Percentiles rank a stretch among this genome's conserved stretches.
Conservation (phyloP, 768 basidiomycete genomes). For the Rhodotorula paludigena region DNA sequence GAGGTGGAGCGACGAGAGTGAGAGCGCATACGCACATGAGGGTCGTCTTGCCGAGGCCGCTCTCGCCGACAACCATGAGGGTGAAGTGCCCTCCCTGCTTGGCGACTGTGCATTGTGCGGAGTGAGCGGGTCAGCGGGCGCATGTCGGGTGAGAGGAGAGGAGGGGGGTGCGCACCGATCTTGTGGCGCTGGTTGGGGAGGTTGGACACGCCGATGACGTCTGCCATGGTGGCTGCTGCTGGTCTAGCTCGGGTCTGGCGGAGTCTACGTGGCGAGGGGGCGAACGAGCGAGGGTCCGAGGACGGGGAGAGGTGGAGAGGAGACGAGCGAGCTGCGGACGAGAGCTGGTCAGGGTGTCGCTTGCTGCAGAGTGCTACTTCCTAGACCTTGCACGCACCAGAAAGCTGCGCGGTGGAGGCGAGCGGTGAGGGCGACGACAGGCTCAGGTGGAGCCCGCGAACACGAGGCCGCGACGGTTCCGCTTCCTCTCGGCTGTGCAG, state of each 20-base stretch:
- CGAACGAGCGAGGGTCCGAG: too few species aligned
- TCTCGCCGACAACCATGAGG: constrained; percentile 99
- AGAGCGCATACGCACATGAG: constrained; percentile 21
- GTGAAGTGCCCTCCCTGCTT: constrained; percentile 97
- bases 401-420: too few species aligned
- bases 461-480: too few species aligned
- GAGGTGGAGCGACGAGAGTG: background rate
- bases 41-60: constrained; percentile 75
- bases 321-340: too few species aligned
- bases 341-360: too few species aligned
- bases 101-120: constrained; percentile 55
- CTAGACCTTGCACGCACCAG: too few species aligned
- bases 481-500: too few species aligned
- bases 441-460: too few species aligned
- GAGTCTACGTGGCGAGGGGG: too few species aligned
- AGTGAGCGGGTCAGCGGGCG: background rate
- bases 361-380: too few species aligned
- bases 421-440: too few species aligned
- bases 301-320: too few species aligned
- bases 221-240: background rate
- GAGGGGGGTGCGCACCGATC: constrained; percentile 52
- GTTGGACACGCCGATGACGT: constrained; percentile 72
- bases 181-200: constrained; percentile 99
- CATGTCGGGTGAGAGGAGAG: background rate
- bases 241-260: background rate